phyloP scores from a whole-genome alignment of 208 protist genomes.

The Herpetomonas samuelpessoai region DNA sequence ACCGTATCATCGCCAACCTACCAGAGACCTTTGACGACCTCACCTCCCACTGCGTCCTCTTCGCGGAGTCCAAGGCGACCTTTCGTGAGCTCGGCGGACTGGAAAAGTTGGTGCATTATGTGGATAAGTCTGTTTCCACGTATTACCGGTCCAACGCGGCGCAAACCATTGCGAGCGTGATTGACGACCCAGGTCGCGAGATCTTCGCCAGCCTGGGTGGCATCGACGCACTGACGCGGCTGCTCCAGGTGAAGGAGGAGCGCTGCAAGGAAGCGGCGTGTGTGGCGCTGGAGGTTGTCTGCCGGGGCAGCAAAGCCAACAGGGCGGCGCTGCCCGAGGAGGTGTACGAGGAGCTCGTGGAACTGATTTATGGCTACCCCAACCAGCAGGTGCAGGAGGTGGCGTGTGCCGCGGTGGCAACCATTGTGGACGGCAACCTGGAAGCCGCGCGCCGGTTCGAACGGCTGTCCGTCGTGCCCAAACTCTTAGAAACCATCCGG shows the following conservation, averaged over 20 bases:
- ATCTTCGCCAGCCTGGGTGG: conserved; percentile 59
- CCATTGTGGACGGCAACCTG: conserved; percentile 74
- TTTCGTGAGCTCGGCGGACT: conserved; percentile 85
- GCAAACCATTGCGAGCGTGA: conserved; percentile 84
- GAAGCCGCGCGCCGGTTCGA: conserved; percentile 60
- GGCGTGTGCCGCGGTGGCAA: conserved; percentile 79
- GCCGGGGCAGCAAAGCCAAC: conserved; percentile 70
- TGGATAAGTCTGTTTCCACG: conserved; percentile 74
- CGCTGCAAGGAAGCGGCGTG: conserved; percentile 90
- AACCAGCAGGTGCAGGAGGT: conserved; percentile 92
- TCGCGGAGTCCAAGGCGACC: conserved; percentile 73
- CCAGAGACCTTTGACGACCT: conserved; percentile 91
- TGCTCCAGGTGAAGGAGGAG: conserved; percentile 85
- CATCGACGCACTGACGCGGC: conserved; percentile 61
- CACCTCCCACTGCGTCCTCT: conserved; percentile 89
- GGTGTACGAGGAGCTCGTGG: conserved; percentile 70
- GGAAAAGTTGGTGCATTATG: conserved; percentile 77
- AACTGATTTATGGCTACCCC: conserved; percentile 85
- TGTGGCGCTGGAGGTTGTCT: conserved; percentile 82
- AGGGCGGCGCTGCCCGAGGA: conserved; percentile 47
- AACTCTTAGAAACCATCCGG: conserved; percentile 85
- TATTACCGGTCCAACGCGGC: conserved; percentile 87
- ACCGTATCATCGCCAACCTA: conserved; percentile 85
- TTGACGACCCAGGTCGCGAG: conserved; percentile 79
- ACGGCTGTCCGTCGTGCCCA: conserved; percentile 72